A percentile compares a stretch with the other conserved stretches of the same genome.
phyloP scores from a whole-genome alignment of 345 rosid species.

The Gossypium bickii region DNA sequence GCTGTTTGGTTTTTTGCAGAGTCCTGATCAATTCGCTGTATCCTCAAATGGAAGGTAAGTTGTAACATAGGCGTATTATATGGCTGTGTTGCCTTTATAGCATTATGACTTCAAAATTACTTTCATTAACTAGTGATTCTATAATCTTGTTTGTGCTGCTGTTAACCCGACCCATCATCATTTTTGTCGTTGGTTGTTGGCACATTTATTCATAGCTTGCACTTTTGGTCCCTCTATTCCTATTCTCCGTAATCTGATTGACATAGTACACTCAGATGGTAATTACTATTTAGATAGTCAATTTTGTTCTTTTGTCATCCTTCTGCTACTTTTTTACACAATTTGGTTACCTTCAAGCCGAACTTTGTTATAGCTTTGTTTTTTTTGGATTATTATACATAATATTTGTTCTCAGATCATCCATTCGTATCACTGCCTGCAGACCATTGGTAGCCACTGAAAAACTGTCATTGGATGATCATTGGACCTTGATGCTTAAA shows the following conservation, averaged over 20 bases:
- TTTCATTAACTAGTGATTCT: not conserved
- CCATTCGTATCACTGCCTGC: slow-evolving; percentile 12
- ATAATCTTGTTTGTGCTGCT: not conserved
- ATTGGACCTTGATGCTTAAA: slow-evolving; percentile 19
- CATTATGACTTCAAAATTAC: not conserved
- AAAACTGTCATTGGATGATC: slow-evolving; percentile 12
- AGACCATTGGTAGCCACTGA: slow-evolving; percentile 42
- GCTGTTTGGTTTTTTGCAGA: slow-evolving; percentile 27
- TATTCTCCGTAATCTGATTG: not conserved
- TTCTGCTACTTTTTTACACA: not conserved
- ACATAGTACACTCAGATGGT: not conserved
- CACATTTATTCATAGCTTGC: not conserved
- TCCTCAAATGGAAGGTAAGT: slow-evolving; percentile 41
- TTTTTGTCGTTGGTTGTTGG: not conserved
- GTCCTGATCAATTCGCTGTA: slow-evolving; percentile 31
- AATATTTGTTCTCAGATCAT: not conserved
- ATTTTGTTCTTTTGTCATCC: not conserved
- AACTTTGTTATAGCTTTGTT: not conserved
- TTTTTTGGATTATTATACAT: not conserved
- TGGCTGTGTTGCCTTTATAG: not conserved
- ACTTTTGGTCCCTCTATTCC: not conserved
- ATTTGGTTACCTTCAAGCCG: not conserved
- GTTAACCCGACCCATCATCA: not conserved
- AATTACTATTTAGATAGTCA: not conserved
- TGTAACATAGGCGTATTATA: not conserved